Evolutionary conservation across 257 asterid genomes (phyloP).

Genomic region (Nicotiana otophora): DNA sequence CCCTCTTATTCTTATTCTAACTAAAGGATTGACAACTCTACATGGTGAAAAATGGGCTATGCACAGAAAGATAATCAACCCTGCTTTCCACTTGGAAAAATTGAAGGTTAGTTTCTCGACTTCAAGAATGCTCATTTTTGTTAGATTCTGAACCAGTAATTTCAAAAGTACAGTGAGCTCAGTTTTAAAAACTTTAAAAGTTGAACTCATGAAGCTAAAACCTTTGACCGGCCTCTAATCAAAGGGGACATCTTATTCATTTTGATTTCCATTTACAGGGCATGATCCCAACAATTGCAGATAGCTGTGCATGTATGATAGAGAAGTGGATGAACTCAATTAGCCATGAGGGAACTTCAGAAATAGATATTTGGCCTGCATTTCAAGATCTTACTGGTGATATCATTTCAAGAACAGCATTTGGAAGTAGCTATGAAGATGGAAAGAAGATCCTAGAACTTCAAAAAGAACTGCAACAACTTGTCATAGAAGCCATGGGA

Average conservation of each 20-base stretch:
- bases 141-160: background rate
- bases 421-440: conserved; percentile 39
- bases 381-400: conserved; percentile 36
- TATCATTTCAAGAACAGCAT: conserved; percentile 41
- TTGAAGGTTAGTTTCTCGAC: conserved; percentile 29
- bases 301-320: conserved; percentile 21
- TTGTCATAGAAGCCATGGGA: conserved; percentile 37
- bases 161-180: background rate
- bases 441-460: conserved; percentile 35
- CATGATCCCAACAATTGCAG: conserved; percentile 34
- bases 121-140: background rate
- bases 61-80: conserved; percentile 44
- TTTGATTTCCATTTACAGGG: conserved; percentile 20
- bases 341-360: conserved; percentile 20
- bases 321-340: conserved; percentile 37
- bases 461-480: conserved; percentile 44
- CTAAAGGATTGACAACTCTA: conserved; percentile 39
- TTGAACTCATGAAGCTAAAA: too few species aligned
- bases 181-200: too few species aligned
- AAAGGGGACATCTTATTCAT: background rate
- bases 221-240: background rate
- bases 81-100: conserved; percentile 47
- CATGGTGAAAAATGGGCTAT: conserved; percentile 44
- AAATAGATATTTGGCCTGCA: conserved; percentile 47
- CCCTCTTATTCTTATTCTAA: conserved; percentile 28